phyloP scores from a whole-genome alignment of 1,284 basidiomycete species.

The Austroboletus novae-zelandiae region DNA sequence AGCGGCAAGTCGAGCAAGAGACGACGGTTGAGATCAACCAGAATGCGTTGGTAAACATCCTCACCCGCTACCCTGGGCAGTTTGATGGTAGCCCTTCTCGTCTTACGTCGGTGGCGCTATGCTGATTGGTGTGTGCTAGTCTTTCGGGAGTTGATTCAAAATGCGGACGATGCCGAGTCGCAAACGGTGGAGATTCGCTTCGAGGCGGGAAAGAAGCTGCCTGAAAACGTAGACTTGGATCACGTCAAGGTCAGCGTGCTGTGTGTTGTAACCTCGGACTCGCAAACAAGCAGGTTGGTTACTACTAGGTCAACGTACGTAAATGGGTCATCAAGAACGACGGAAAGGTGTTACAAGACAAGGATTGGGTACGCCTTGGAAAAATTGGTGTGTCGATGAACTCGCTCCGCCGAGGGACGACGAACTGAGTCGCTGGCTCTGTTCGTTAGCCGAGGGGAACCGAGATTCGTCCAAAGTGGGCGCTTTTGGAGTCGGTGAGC shows the following conservation, averaged over 20 bases:
- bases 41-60: constrained; percentile 18
- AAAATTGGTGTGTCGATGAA: constrained; percentile 63
- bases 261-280: neutral
- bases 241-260: neutral
- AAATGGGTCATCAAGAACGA: constrained; percentile 87
- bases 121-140: constrained; percentile 40
- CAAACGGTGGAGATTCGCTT: constrained; percentile 77
- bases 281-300: constrained; percentile 1
- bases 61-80: constrained; percentile 21
- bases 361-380: constrained; percentile 86
- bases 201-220: constrained; percentile 46
- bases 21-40: constrained; percentile 15
- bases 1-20: neutral
- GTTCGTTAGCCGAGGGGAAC: constrained; percentile 66
- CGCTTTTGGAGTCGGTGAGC: no score
- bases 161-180: constrained; percentile 92
- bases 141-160: constrained; percentile 89
- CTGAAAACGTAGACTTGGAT: neutral
- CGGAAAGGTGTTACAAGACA: constrained; percentile 71
- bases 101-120: no score
- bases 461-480: constrained; percentile 32
- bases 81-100: constrained; percentile 10
- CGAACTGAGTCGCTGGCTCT: neutral
- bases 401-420: neutral
- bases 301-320: constrained; percentile 21